Base-by-base conservation (phyloP, 495 filamentous ascomycete genomes). In the Astrocystis sublimbata region DNA sequence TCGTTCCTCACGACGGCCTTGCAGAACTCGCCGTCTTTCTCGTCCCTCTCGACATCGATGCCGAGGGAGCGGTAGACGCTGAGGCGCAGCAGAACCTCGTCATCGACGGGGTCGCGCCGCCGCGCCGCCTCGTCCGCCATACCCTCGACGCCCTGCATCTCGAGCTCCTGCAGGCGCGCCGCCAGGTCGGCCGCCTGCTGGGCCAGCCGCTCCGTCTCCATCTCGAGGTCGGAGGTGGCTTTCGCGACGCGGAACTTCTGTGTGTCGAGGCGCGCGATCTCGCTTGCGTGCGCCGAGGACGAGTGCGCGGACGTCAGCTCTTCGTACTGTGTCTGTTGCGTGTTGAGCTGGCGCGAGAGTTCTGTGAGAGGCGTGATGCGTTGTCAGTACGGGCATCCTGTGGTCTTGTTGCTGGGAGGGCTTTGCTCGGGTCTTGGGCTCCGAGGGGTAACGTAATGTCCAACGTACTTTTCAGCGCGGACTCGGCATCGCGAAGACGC, bases 181-280 rank as follows among this genome's bases (percentile, higher is more conserved):
- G 88, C 87, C 58, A 97, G 76, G 69, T 90, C 85, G 41, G 87
- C 89, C 35, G 93, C 76, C 73, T 97, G 92, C 24, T 85, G 84
- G 66, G 93, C 88, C 38, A 98, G 78, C 2, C 93, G 82, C 75
- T 97, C 93, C 30, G 89, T 88, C 73, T 97, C 93, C 71, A 93
- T 92, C 78, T 98, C 94, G 2, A 93, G 77, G 67, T 97, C 94
- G 1, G 86, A 86, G 0, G 89, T 91, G 9, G 88, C 84, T 75
- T 98, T 98, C 6, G 94, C 94, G 58, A 91, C 85, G 55, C 92
- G 89, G 75, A 98, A 98, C 75, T 97, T 98, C 71, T 96, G 89
- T 6, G 91, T 92, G 76, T 96, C 92, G 54, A 96, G 85, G 47
- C 89, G 86, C 50, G 92, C 83, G 51, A 96, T 93, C 65, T 90